Evolutionary conservation across 1,139 yeast genomes (phyloP), one percentile per base, ranked within the genome.

Genomic region (Candida smagusa): DNA sequence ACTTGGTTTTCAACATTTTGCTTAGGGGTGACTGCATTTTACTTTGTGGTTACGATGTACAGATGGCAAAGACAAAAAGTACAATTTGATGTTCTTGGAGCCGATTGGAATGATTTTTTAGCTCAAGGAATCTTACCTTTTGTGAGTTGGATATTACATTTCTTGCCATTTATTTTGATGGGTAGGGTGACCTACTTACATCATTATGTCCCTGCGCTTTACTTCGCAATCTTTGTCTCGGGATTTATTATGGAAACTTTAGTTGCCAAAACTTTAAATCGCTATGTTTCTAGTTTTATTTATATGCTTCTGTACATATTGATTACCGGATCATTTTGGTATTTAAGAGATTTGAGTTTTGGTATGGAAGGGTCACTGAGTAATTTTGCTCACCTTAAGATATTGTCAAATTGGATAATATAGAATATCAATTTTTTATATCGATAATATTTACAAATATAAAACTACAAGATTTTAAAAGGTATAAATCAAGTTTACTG

Each of bases 1-100:
- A 78, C 85, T 2, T 81, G 86, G 86, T 58, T 74, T 9, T 70
- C 86, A 1, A 63, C 74, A 0, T 37, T 51, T 2, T 45, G 58
- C 3, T 28, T 68, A 21, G 52, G 48, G 0, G 38, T 55, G 0
- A 50, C 59, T 31, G 27, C 56, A 0, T 3, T 60, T 4, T 56
- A 56, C 35, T 38, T 53, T 9, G n/a, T 53, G 2, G 45, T 52
- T 1, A 35, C 45, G 6, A 46, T 54, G 6, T 43, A 43, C 28
- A 29, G 39, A 12, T 68, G 70, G 65, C 68, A 61, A 46, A 59
- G 77, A 42, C 74, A 67, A 43, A 46, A 29, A 21, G 31, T 44
- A 22, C 35, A 35, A 22, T 50, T 41, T 22, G 46, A 45, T 36
- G 33, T 54, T 9, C 49, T 45, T 34, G 53, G 47, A 32, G 32